phyloP scores from a whole-genome alignment of 2,329 filamentous ascomycete genomes.

The Pyricularia sp. region DNA sequence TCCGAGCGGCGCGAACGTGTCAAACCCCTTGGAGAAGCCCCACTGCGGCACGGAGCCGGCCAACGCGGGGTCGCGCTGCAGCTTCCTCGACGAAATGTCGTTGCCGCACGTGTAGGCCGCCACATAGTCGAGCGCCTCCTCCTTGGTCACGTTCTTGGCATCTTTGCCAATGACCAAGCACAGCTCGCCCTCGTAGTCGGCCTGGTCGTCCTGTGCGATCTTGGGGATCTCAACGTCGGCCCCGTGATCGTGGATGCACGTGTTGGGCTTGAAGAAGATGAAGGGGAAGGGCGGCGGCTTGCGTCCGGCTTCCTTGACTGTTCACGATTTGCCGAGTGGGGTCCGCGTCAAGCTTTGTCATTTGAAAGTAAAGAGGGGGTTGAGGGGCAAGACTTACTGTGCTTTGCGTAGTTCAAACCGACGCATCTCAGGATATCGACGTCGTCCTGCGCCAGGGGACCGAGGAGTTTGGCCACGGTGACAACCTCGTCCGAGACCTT shows the following conservation, averaged over 20 bases:
- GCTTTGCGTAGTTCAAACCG: conserved; percentile 46
- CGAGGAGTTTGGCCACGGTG: conserved; percentile 38
- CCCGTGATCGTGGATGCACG: conserved; percentile 22
- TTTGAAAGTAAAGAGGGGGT: too few relatives aligned
- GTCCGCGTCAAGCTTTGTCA: too few relatives aligned
- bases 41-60: conserved; percentile 42
- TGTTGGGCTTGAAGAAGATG: conserved; percentile 37
- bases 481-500: conserved; percentile 39
- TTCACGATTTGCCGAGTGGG: too few relatives aligned
- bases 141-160: conserved; percentile 28
- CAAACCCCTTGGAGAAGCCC: conserved; percentile 44
- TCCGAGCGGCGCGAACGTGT: conserved; percentile 40
- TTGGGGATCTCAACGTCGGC: conserved; percentile 30
- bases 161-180: conserved; percentile 5
- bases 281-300: conserved; percentile 34
- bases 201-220: conserved; percentile 23
- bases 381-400: conserved; percentile 18
- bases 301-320: conserved; percentile 37
- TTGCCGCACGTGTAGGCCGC: conserved; percentile 41
- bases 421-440: conserved; percentile 45
- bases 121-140: conserved; percentile 33
- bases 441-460: conserved; percentile 34
- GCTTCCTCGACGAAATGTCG: conserved; percentile 34
- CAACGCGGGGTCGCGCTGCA: conserved; percentile 33
- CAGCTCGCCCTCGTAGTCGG: conserved; percentile 31